phyloP scores from a whole-genome alignment of 768 basidiomycete genomes.

The Tephrocybe sp. region DNA sequence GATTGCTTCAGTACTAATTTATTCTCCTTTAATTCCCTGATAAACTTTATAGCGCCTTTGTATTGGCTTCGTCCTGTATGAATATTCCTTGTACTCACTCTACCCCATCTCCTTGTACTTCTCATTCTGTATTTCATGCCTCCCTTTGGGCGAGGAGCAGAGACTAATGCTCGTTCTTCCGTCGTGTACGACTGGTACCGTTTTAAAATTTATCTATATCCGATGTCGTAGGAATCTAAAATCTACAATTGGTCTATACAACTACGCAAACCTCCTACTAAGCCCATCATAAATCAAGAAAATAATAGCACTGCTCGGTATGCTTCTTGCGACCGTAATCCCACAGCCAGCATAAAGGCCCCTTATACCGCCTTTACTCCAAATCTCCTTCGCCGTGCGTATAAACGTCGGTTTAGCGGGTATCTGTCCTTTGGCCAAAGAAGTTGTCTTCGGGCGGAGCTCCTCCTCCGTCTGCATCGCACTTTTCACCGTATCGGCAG shows the following conservation, averaged over 20 bases:
- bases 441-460: constrained; percentile 45
- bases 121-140: not conserved
- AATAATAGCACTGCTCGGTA: constrained; percentile 86
- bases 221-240: too few relatives aligned
- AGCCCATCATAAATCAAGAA: constrained; percentile 87
- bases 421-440: constrained; percentile 14
- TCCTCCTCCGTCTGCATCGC: constrained; percentile 94
- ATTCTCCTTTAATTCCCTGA: not conserved
- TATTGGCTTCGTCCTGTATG: not conserved
- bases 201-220: too few relatives aligned
- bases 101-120: not conserved
- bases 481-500: constrained; percentile 93
- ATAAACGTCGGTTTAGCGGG: constrained; percentile 43
- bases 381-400: constrained; percentile 67
- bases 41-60: not conserved
- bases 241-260: not conserved
- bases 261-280: constrained; percentile 32
- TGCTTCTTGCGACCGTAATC: constrained; percentile 76
- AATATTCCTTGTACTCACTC: too few relatives aligned
- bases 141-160: too few relatives aligned
- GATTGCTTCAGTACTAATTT: constrained; percentile 23
- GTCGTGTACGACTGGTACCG: too few relatives aligned
- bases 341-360: constrained; percentile 90
- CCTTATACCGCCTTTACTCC: constrained; percentile 63
- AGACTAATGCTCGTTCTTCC: too few relatives aligned